A percentile compares a stretch with the other conserved stretches of the same genome.
Conservation (phyloP, 2,329 filamentous ascomycete species). For the Penicillium freii region DNA sequence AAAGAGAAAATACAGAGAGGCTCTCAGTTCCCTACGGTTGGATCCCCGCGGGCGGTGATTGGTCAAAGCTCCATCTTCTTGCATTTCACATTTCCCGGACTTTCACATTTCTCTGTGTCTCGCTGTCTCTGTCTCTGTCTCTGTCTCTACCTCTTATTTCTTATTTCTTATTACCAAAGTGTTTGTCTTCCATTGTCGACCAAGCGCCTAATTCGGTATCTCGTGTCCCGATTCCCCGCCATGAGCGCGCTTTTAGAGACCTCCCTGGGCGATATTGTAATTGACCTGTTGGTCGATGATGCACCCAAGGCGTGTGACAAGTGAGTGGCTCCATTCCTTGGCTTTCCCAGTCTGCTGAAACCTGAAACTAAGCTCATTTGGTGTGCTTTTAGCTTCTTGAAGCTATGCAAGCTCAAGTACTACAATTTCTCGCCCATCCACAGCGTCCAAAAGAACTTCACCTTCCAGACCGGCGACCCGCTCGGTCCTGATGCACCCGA, state of each 20-base stretch:
- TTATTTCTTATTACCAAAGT: not conserved
- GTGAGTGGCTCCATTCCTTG: constrained; percentile 54
- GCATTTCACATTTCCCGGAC: not conserved
- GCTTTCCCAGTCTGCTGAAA: constrained; percentile 50
- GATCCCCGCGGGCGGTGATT: constrained; percentile 14
- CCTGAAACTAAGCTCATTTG: constrained; percentile 52
- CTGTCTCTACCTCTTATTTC: not conserved
- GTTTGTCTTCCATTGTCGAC: not conserved
- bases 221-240: not conserved
- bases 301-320: constrained; percentile 93
- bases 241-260: constrained; percentile 97
- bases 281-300: constrained; percentile 85
- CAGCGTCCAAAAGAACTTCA: constrained; percentile 90
- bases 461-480: constrained; percentile 93
- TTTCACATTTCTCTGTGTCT: constrained; percentile 1
- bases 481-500: constrained; percentile 79
- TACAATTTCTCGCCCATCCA: constrained; percentile 96
- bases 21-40: constrained; percentile 3
- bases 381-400: constrained; percentile 71
- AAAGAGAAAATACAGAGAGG: constrained; percentile 1
- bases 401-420: constrained; percentile 98
- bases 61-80: constrained; percentile 17
- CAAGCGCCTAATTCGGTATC: not conserved
- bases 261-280: constrained; percentile 87
- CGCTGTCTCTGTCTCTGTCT: constrained; percentile 11